A percentile compares a stretch with the other conserved stretches of the same genome.
Evolutionary conservation across 305 asterid species (phyloP).

Genomic region (Rubia balearica): DNA sequence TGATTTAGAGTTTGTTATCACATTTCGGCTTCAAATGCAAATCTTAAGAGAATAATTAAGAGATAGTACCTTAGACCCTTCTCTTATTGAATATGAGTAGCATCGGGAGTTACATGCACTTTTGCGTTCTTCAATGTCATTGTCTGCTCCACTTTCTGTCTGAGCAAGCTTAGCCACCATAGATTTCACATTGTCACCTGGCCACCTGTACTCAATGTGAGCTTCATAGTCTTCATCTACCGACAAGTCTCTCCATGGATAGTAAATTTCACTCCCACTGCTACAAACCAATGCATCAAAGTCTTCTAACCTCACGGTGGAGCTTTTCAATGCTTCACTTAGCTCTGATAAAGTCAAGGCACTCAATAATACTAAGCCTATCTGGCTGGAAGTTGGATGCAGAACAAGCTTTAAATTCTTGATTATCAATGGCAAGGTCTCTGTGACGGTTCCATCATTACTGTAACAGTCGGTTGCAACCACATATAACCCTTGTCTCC

Average conservation of each 20-base stretch:
- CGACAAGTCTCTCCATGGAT: slow-evolving; percentile 55
- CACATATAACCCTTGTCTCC: slow-evolving; percentile 47
- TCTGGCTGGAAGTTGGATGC: slow-evolving; percentile 37
- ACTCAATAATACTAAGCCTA: slow-evolving; percentile 46
- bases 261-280: slow-evolving; percentile 62
- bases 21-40: slow-evolving; percentile 6
- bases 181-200: slow-evolving; percentile 50
- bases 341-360: slow-evolving; percentile 47
- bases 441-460: slow-evolving; percentile 33
- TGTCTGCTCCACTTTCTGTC: slow-evolving; percentile 32
- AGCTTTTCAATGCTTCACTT: slow-evolving; percentile 33
- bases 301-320: slow-evolving; percentile 33
- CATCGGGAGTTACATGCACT: slow-evolving; percentile 42
- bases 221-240: slow-evolving; percentile 51
- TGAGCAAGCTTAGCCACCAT: slow-evolving; percentile 39
- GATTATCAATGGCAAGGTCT: slow-evolving; percentile 38
- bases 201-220: slow-evolving; percentile 59
- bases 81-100: slow-evolving; percentile 46
- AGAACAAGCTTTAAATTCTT: slow-evolving; percentile 46
- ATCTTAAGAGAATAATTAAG: slow-evolving; percentile 9
- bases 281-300: slow-evolving; percentile 59
- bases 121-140: slow-evolving; percentile 32
- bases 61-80: slow-evolving; percentile 45
- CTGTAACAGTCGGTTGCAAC: slow-evolving; percentile 54
- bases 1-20: slow-evolving; percentile 5